phyloP scores from a whole-genome alignment of 106 monocot species.

The Platanthera zijinensis region DNA sequence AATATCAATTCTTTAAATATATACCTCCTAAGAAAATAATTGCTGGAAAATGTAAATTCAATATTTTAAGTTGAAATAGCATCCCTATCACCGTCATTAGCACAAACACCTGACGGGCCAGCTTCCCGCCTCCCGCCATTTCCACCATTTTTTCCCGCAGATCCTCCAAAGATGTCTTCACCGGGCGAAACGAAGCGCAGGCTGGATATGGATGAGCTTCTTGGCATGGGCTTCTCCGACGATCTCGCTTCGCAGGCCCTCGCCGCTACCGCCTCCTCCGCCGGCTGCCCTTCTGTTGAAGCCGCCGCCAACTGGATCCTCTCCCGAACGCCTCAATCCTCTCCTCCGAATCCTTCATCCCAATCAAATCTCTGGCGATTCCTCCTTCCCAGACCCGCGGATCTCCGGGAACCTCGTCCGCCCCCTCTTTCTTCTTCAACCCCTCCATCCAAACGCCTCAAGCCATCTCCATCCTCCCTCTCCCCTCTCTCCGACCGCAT shows the following conservation, averaged over 20 bases:
- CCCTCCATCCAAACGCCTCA: constrained; percentile 4
- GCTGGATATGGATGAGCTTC: constrained; percentile 50
- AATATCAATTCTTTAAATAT: no score
- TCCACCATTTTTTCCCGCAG: neutral
- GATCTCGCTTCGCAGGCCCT: constrained; percentile 54
- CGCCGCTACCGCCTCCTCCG: constrained; percentile 39
- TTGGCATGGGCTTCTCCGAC: constrained; percentile 74
- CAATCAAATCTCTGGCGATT: constrained; percentile 35
- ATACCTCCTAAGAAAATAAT: no score
- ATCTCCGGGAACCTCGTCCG: neutral
- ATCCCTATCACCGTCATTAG: neutral
- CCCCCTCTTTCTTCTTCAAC: neutral
- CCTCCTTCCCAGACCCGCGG: constrained; percentile 16
- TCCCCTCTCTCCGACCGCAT: constrained; percentile 64
- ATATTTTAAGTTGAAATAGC: no score
- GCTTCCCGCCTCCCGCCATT: neutral
- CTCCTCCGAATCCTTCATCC: constrained; percentile 13
- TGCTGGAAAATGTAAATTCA: no score
- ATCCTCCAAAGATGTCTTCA: neutral
- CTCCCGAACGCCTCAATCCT: constrained; percentile 14
- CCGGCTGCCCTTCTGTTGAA: constrained; percentile 30
- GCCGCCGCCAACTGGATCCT: constrained; percentile 77
- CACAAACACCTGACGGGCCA: neutral
- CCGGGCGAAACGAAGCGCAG: neutral
- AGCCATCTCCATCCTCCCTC: constrained; percentile 15